Conservation (phyloP, 2,329 filamentous ascomycete genomes). For the Elsinoe fawcettii region DNA sequence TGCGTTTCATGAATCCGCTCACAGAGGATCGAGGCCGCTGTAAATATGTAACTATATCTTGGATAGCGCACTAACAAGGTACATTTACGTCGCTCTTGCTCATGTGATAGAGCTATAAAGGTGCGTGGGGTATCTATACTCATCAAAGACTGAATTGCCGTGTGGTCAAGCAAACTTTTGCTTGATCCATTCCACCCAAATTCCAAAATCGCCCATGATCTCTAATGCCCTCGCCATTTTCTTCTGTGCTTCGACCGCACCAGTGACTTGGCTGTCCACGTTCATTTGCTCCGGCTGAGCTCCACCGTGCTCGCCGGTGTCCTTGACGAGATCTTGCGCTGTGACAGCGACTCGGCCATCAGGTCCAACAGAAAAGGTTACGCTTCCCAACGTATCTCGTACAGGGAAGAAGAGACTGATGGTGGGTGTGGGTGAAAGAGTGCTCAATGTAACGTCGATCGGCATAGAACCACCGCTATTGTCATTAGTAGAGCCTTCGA, state of each 20-base stretch:
- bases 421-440: constrained; percentile 17
- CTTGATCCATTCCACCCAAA: constrained; percentile 46
- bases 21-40: too few relatives aligned
- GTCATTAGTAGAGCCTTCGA: background rate
- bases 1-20: too few relatives aligned
- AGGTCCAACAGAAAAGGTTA: constrained; percentile 52
- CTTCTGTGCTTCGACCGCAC: constrained; percentile 24
- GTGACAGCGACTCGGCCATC: constrained; percentile 53
- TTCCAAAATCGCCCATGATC: constrained; percentile 41
- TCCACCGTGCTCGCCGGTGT: constrained; percentile 9
- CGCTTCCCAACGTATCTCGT: constrained; percentile 44
- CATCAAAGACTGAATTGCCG: background rate
- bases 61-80: too few relatives aligned
- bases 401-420: constrained; percentile 16
- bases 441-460: constrained; percentile 15
- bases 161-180: constrained; percentile 12
- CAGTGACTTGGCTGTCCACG: constrained; percentile 25
- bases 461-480: background rate
- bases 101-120: background rate
- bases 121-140: constrained; percentile 2
- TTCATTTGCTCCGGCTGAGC: constrained; percentile 11
- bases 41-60: too few relatives aligned
- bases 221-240: constrained; percentile 40
- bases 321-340: constrained; percentile 40
- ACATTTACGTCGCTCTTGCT: too few relatives aligned